A percentile compares a stretch with the other conserved stretches of the same genome.
Evolutionary conservation across 1,284 basidiomycete genomes (phyloP).

Genomic region (Tilletia horrida): DNA sequence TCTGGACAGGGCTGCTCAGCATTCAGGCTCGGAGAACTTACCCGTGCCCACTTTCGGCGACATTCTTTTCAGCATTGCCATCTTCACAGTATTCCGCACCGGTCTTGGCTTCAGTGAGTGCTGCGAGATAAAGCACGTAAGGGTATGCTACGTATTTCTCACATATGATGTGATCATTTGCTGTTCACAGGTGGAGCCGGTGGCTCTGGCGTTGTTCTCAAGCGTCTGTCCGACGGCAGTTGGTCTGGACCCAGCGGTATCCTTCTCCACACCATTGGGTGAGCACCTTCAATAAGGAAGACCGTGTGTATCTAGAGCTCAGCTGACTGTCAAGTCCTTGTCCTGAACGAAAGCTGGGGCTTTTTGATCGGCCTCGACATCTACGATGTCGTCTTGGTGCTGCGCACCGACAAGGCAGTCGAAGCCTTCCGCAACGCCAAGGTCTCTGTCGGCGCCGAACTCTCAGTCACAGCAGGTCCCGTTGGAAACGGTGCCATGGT

Average conservation of each 20-base stretch:
- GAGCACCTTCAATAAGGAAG: no score
- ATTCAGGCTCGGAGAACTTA: not conserved
- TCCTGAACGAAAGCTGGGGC: slow-evolving; percentile 32
- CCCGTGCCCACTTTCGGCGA: no score
- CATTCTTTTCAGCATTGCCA: slow-evolving; percentile 41
- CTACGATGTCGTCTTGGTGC: slow-evolving; percentile 56
- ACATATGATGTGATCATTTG: not conserved
- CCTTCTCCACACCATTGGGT: slow-evolving; percentile 50
- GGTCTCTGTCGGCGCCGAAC: slow-evolving; percentile 51
- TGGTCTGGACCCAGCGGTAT: slow-evolving; percentile 53
- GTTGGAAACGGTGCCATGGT: slow-evolving; percentile 54
- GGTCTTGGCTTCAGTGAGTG: slow-evolving; percentile 34
- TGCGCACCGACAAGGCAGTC: slow-evolving; percentile 49
- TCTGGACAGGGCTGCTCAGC: not conserved
- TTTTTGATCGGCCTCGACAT: slow-evolving; percentile 54
- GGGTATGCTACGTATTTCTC: not conserved
- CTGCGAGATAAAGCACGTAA: not conserved
- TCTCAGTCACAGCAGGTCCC: slow-evolving; percentile 49
- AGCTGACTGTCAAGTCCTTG: not conserved
- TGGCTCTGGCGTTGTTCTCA: slow-evolving; percentile 52
- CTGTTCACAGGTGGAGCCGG: slow-evolving; percentile 29
- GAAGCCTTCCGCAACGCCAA: slow-evolving; percentile 48
- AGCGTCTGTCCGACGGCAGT: slow-evolving; percentile 45
- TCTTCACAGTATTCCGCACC: slow-evolving; percentile 53
- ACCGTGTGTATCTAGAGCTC: not conserved